Evolutionary conservation across 306 rosid species (phyloP).

Genomic region (Citrullus colocynthis): DNA sequence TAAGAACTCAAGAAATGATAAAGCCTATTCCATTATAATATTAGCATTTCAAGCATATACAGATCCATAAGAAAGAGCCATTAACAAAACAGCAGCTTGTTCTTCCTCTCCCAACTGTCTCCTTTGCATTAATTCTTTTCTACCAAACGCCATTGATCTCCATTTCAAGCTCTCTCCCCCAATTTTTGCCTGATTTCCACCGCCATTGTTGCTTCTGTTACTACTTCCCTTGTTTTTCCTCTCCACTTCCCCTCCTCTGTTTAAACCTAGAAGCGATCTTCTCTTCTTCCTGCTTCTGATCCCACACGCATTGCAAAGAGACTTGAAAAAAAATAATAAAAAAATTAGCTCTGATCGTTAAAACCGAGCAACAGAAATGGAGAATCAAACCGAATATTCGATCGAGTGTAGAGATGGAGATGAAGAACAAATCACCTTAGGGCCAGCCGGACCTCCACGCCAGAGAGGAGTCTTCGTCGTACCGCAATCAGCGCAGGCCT

Average conservation of each 20-base stretch:
- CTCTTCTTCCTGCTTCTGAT: conserved; percentile 95
- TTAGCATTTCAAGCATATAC: conserved; percentile 47
- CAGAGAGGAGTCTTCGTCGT: conserved; percentile 87
- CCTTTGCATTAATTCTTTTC: conserved; percentile 68
- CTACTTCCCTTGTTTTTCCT: conserved; percentile 26
- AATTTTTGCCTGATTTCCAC: background rate
- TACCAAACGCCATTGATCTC: conserved; percentile 42
- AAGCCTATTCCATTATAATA: background rate
- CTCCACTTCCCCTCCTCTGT: conserved; percentile 33
- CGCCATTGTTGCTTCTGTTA: background rate
- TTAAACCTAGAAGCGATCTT: conserved; percentile 56
- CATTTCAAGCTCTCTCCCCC: conserved; percentile 42
- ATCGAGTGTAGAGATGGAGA: background rate
- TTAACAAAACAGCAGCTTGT: conserved; percentile 82
- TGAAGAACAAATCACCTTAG: conserved; percentile 38
- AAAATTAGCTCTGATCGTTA: background rate
- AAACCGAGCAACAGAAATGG: background rate
- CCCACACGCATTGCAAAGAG: conserved; percentile 90
- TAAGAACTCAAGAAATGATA: background rate
- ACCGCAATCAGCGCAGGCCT: conserved; percentile 88
- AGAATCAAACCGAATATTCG: background rate
- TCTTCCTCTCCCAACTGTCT: conserved; percentile 67
- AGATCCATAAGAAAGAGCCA: conserved; percentile 90
- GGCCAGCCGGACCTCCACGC: conserved; percentile 97
- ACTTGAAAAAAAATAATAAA: conserved; percentile 24